Evolutionary conservation across 345 rosid genomes (phyloP).

Genomic region (Bruguiera gymnorhiza): DNA sequence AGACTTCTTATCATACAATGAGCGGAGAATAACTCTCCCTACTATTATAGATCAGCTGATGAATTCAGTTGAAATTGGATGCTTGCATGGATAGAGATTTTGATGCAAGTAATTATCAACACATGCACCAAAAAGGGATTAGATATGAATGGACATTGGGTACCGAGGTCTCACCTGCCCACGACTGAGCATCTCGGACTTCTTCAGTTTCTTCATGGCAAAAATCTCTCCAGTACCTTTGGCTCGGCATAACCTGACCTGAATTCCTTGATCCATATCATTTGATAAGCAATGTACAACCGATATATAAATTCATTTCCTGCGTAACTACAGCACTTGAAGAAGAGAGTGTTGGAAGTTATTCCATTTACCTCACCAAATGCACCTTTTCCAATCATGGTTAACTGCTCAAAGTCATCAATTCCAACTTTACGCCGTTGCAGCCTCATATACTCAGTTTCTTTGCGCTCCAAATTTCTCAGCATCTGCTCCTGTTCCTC

Average conservation of each 20-base stretch:
- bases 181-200: conserved; percentile 98
- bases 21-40: too few relatives aligned
- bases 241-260: conserved; percentile 89
- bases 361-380: conserved; percentile 73
- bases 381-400: conserved; percentile 93
- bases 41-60: background rate
- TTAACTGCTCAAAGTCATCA: conserved; percentile 87
- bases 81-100: too few relatives aligned
- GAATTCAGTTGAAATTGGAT: background rate
- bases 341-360: background rate
- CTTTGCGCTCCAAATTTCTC: conserved; percentile 78
- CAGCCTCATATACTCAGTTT: conserved; percentile 89
- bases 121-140: too few relatives aligned
- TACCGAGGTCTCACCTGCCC: conserved; percentile 68
- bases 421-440: conserved; percentile 95
- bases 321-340: background rate
- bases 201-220: conserved; percentile 96
- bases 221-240: conserved; percentile 80
- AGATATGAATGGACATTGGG: background rate
- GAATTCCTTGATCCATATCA: conserved; percentile 18
- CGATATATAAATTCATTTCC: conserved; percentile 2
- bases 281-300: background rate
- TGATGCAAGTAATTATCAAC: too few relatives aligned
- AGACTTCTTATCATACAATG: too few relatives aligned
- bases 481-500: conserved; percentile 92